Evolutionary conservation across 768 basidiomycete species (phyloP), one percentile per base, ranked within the genome.

Genomic region (Cubamyces lactineus): DNA sequence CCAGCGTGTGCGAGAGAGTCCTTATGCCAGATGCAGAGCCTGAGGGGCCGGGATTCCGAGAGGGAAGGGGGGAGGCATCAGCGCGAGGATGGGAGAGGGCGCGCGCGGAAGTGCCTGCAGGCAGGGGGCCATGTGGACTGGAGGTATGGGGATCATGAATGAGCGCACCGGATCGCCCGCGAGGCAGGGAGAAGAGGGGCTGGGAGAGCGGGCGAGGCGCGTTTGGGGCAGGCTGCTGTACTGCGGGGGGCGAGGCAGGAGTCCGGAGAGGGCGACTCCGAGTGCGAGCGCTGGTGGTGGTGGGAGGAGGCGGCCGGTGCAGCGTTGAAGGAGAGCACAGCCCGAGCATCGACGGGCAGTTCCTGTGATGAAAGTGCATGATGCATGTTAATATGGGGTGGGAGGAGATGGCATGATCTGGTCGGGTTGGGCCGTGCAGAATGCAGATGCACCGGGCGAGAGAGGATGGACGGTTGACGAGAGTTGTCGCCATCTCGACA

Each of bases 401-500:
- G 34, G 34, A 34, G 26, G 24, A 47, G n/a, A 52, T 39, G 41
- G 23, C 49, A 62, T 51, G 16, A 40, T 28, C 28, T 30, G 38
- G 30, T 7, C 24, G 24, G 30, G 34, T 34, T 34, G 34, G 34
- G 34, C 34, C 34, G 11, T 11, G 34, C 34, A 34, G 9, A 34
- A 34, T 11, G 34, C 34, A 34, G 9, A 34, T 34, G 34, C 21
- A 34, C 16, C 8, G 23, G 21, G n/a, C n/a, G 23, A 16, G 16
- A 16, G 43, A 26, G 3, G 30, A 34, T 34, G 34, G 40, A 49
- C 45, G 19, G 39, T 15, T 26, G 53, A 19, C 48, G 11, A 57
- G 54, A 34, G 34, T 9, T 34, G 59, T 61, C 53, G 24, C 53
- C 53, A 55, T 61, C 60, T 55, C 60, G 53, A 55, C 60, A 48